Evolutionary conservation across 1,284 basidiomycete species (phyloP), one percentile per base, ranked within the genome.

Genomic region (Trichosporon ovoides): DNA sequence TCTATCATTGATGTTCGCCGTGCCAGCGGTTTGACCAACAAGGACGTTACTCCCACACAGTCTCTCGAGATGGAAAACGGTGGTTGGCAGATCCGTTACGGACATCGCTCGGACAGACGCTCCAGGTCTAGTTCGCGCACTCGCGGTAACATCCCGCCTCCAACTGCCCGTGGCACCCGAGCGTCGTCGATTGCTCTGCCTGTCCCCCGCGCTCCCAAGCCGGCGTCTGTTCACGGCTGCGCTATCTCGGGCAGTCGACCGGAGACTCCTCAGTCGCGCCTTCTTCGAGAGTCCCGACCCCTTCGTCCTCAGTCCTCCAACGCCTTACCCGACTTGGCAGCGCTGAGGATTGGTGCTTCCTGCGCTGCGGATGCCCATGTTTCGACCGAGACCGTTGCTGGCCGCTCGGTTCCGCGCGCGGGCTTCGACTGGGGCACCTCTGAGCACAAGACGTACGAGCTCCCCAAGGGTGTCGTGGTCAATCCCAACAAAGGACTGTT

Each of bases 401-500:
- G 51, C 35, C 34, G 38, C 52, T 61, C 59, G 31, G 57, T 65
- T 22, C 66, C 68, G 34, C 56, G 63, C 53, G 48, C 60, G n/a
- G 65, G 69, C 31, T 68, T 72, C 55, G 69, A 71, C 56, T 76
- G 74, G 74, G 65, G 63, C 34, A 61, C 64, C 35, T 38, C 51
- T 7, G 24, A 38, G 38, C 66, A 65, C 53, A 68, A 65, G 66
- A 72, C 68, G 56, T 76, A 76, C 63, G 68, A 65, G 38, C 55
- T 76, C 3, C 74, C 74, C 10, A 63, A 66, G 46, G 68, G 62
- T 33, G 59, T 71, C 53, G 72, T 73, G 54, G 58, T 68, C 40
- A 68, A 72, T 57, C 60, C 64, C 38, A 68, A 65, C 58, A 73
- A 73, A 62, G 73, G 73, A 12, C 60, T 75, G 56, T 75, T 75